phyloP scores from a whole-genome alignment of 345 rosid genomes.

The Nasturtium officinale region DNA sequence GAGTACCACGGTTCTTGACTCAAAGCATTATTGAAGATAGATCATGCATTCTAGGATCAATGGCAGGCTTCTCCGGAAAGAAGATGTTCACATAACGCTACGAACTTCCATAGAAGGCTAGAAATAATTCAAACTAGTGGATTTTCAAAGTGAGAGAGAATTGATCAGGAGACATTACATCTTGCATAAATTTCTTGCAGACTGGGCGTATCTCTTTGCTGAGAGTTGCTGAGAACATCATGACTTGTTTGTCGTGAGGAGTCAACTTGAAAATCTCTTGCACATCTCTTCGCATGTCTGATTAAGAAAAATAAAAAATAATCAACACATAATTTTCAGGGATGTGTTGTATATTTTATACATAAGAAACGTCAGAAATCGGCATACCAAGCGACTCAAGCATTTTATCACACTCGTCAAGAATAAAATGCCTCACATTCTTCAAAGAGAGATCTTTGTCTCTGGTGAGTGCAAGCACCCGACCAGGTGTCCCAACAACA shows the following conservation, averaged over 20 bases:
- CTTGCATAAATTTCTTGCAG: conserved; percentile 99
- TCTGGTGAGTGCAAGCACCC: conserved; percentile 84
- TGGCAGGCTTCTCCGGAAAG: not conserved
- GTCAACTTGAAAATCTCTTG: conserved; percentile 95
- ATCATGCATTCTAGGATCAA: not conserved
- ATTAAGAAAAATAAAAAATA: not conserved
- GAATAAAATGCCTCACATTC: conserved; percentile 99
- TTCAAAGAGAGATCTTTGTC: conserved; percentile 95
- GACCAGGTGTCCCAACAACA: conserved; percentile 98
- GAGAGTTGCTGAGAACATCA: conserved; percentile 99
- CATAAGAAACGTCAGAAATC: not conserved
- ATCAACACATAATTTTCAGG: not conserved
- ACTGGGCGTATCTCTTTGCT: conserved; percentile 99
- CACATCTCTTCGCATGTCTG: conserved; percentile 98
- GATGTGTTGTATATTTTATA: not conserved
- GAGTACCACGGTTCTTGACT: not conserved
- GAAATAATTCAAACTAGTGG: conserved; percentile 48
- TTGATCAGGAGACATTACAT: conserved; percentile 84
- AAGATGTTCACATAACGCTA: conserved; percentile 3
- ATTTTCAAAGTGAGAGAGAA: conserved; percentile 62
- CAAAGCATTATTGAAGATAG: not conserved
- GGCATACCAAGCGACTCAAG: conserved; percentile 90
- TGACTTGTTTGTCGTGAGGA: conserved; percentile 98
- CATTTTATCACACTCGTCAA: conserved; percentile 99
- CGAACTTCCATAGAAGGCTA: conserved; percentile 42